Percentiles rank a stretch among this genome's conserved stretches.
Evolutionary conservation across 176 grass and related monocot species (phyloP).

Genomic region (Tillandsia leiboldiana): DNA sequence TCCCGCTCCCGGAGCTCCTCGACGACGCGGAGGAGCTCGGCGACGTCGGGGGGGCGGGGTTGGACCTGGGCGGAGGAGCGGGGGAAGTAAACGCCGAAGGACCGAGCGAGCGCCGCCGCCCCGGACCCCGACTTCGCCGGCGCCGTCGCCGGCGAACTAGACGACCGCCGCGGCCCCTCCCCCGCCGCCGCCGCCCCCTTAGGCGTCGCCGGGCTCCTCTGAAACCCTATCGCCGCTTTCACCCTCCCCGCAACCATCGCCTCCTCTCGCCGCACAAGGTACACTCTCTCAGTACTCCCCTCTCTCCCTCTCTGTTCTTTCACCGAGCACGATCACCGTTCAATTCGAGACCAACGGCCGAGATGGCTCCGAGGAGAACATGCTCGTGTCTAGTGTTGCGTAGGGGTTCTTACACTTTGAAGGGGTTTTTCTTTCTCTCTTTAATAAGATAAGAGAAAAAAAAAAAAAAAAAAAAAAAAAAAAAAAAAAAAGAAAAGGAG

Average conservation of each 20-base stretch:
- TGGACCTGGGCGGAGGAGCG: conserved; percentile 66
- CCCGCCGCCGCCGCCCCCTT: conserved; percentile 26
- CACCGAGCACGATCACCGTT: neutral
- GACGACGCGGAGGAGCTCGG: conserved; percentile 64
- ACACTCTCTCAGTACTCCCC: too few species aligned
- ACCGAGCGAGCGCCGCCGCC: conserved; percentile 46
- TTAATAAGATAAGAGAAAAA: neutral
- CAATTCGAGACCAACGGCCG: neutral
- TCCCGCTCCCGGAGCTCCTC: conserved; percentile 92
- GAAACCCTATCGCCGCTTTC: conserved; percentile 90
- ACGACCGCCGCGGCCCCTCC: conserved; percentile 18
- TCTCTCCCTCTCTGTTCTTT: too few species aligned
- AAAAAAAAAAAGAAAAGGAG: too few species aligned
- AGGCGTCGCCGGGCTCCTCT: conserved; percentile 34
- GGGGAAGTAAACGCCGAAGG: conserved; percentile 79
- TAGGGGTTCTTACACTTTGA: neutral
- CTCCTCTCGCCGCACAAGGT: neutral
- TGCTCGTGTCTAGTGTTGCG: neutral
- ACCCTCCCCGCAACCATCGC: conserved; percentile 85
- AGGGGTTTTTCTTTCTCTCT: neutral
- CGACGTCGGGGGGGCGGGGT: conserved; percentile 56
- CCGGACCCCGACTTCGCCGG: conserved; percentile 23
- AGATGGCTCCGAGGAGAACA: neutral
- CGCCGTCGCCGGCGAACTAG: conserved; percentile 6
- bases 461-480: too few species aligned